Conservation (phyloP, 164 flowering plant species). For the Magnolia officinalis region DNA sequence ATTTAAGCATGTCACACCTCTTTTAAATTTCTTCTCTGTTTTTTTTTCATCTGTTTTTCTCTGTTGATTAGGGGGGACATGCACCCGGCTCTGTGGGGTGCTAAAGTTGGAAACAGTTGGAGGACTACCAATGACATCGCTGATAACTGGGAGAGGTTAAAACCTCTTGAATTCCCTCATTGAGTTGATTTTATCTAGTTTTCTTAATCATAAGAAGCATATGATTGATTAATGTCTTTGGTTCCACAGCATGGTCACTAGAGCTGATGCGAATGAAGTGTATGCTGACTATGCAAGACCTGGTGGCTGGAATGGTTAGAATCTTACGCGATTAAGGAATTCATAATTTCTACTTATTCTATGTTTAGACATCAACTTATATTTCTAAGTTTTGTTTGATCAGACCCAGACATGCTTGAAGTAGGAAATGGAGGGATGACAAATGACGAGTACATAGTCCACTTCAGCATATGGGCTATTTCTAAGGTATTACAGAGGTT, state of each 20-base stretch:
- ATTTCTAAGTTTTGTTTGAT: background rate
- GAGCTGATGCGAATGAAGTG: conserved; percentile 57
- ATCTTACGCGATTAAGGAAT: background rate
- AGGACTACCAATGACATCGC: conserved; percentile 72
- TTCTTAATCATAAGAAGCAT: background rate
- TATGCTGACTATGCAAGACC: conserved; percentile 79
- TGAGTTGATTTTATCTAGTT: background rate
- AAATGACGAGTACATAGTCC: conserved; percentile 64
- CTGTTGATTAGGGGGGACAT: conserved; percentile 53
- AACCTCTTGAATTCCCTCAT: background rate
- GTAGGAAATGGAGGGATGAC: conserved; percentile 92
- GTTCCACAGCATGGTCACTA: conserved; percentile 44
- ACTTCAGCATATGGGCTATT: conserved; percentile 89
- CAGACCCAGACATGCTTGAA: conserved; percentile 92
- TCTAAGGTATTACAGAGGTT: conserved; percentile 41
- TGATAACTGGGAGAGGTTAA: conserved; percentile 58
- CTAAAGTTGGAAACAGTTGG: conserved; percentile 66
- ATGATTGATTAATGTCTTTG: background rate
- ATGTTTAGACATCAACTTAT: background rate
- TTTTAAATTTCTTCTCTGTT: background rate
- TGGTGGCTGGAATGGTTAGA: conserved; percentile 78
- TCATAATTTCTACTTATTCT: background rate
- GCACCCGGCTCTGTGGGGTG: conserved; percentile 77
- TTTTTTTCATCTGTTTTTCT: background rate
- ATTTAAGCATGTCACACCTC: background rate